Evolutionary conservation across 192 early-diverging fungal species (phyloP).

Genomic region (Backusella morwellensis): DNA sequence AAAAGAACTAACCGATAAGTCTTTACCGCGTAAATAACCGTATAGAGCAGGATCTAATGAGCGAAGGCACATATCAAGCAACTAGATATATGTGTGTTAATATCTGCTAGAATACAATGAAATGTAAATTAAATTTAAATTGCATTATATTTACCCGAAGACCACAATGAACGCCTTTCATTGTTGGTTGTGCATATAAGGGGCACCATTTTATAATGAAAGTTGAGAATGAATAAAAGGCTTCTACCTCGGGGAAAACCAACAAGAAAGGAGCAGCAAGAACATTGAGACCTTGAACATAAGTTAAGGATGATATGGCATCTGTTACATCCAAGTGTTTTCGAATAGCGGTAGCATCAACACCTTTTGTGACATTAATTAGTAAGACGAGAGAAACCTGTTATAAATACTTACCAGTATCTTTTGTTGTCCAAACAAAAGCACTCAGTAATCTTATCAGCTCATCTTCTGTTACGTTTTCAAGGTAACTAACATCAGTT

Average conservation of each 20-base stretch:
- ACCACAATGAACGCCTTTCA: slow-evolving; percentile 89
- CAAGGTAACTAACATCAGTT: slow-evolving; percentile 73
- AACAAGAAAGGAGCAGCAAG: slow-evolving; percentile 88
- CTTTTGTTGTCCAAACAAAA: slow-evolving; percentile 70
- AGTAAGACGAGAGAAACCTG: not conserved
- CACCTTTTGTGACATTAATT: not conserved
- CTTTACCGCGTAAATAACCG: slow-evolving; percentile 66
- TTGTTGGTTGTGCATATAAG: slow-evolving; percentile 87
- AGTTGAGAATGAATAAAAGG: slow-evolving; percentile 82
- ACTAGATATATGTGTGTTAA: slow-evolving; percentile 37
- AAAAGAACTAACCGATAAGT: slow-evolving; percentile 75
- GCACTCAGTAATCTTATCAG: slow-evolving; percentile 82
- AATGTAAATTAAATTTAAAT: not conserved
- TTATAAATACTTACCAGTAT: slow-evolving; percentile 55
- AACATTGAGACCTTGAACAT: slow-evolving; percentile 97
- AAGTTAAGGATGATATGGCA: slow-evolving; percentile 47
- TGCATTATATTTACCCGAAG: slow-evolving; percentile 57
- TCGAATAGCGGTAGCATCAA: not conserved
- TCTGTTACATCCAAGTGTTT: not conserved
- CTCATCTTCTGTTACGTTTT: slow-evolving; percentile 68
- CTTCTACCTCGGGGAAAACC: slow-evolving; percentile 90
- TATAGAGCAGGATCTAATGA: slow-evolving; percentile 73
- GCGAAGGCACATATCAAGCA: slow-evolving; percentile 80
- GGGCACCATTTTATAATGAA: slow-evolving; percentile 90
- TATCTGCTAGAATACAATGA: not conserved